phyloP scores from a whole-genome alignment of 1,284 basidiomycete species.

The Waitea zeae region DNA sequence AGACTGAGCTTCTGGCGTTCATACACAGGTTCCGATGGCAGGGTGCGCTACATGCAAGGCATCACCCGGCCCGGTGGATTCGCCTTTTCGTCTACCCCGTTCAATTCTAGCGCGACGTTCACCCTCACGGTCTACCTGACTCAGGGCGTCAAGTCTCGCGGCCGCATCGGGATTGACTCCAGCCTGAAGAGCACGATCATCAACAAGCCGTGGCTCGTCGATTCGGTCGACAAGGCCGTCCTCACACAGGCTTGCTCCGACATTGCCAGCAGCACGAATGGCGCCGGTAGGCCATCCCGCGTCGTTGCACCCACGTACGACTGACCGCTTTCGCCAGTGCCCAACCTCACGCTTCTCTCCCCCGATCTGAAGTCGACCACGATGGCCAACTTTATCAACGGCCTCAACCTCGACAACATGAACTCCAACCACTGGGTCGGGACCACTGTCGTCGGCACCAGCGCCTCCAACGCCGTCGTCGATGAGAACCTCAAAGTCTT shows the following conservation, averaged over 20 bases:
- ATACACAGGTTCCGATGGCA: conserved; percentile 23
- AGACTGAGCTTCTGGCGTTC: conserved; percentile 50
- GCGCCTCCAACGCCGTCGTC: conserved; percentile 24
- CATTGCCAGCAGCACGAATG: conserved; percentile 19
- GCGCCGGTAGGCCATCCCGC: conserved; percentile 15
- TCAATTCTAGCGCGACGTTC: conserved; percentile 27
- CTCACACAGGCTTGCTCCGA: conserved; percentile 33
- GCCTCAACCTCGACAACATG: conserved; percentile 13
- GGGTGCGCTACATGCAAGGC: conserved; percentile 31
- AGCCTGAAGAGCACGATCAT: conserved; percentile 28
- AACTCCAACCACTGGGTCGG: conserved; percentile 46
- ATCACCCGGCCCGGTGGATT: conserved; percentile 44
- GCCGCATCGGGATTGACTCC: conserved; percentile 40
- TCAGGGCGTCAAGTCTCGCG: conserved; percentile 41
- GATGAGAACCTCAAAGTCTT: conserved; percentile 40
- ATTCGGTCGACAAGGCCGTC: conserved; percentile 33
- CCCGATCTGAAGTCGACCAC: conserved; percentile 35
- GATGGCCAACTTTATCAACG: conserved; percentile 19
- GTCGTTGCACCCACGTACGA: no score
- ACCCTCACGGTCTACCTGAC: conserved; percentile 39
- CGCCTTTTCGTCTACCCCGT: conserved; percentile 17
- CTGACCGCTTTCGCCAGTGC: conserved; percentile 15
- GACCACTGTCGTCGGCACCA: conserved; percentile 27
- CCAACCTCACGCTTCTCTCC: conserved; percentile 33
- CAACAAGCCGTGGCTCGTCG: conserved; percentile 37